Evolutionary conservation across 805 yeast genomes (phyloP), one percentile per base, ranked within the genome.

Genomic region (Ogataea salicorniae): DNA sequence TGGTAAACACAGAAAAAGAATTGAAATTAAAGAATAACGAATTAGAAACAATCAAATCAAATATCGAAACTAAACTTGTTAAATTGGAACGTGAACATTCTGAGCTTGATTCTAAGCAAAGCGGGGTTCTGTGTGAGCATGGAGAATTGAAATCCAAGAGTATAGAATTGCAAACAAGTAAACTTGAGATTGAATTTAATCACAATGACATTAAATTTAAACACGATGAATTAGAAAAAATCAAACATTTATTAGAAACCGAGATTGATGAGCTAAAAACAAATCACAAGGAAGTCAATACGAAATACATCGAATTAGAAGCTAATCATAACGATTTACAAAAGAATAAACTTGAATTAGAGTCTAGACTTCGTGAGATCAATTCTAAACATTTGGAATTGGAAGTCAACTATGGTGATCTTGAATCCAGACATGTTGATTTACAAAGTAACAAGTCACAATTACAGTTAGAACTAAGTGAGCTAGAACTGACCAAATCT

Each of bases 1-100:
- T 72, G 40, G 42, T 55, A 31, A 51, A 42, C 15, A 50, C 38
- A 6, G 48, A 39, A 6, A n/a, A 39, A 39, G 17, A 5, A 11
- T n/a, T 39, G 18, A 6, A 7, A 9, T 31, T 23, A 8, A 22
- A 22, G 17, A 15, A 18, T 8, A n/a, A 6, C 17, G 34, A 39
- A n/a, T 9, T 39, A 2, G 41, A 39, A 22, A 15, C 4, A 9
- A 11, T 26, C 4, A 14, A 39, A 15, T 23, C 41, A 3, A 15
- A 23, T 4, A 26, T 39, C 4, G 41, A 39, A 6, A 4, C n/a
- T 5, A 17, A 31, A 9, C 31, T 26, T 26, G 31, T 26, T 26
- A 57, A 53, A 23, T 55, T 53, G 31, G 44, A 45, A 13, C 16
- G 20, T 6, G 11, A 47, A 5, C 43, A 48, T 37, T 34, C 17